Evolutionary conservation across 31 red algal genomes (phyloP).

Genomic region (Endocladia muricata): DNA sequence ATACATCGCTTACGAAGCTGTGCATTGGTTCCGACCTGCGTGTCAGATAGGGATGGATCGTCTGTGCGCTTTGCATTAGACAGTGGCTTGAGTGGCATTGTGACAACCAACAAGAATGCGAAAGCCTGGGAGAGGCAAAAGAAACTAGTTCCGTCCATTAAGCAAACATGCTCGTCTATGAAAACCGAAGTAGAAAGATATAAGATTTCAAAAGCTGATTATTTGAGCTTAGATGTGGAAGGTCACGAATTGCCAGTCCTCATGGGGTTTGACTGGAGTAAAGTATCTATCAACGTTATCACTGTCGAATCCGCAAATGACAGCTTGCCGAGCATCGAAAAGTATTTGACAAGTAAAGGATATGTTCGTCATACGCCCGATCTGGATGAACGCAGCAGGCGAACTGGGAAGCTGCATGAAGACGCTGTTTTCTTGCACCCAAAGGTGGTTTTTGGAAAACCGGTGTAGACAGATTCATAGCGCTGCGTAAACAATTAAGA

Average conservation of each 20-base stretch:
- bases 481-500: too few species aligned
- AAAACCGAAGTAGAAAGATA: constrained; percentile 7
- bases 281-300: constrained; percentile 48
- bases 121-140: neutral
- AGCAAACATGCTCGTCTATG: constrained; percentile 32
- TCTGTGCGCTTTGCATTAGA: constrained; percentile 35
- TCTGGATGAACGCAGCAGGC: neutral
- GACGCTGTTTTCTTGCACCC: constrained; percentile 16
- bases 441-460: constrained; percentile 5
- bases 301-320: constrained; percentile 2
- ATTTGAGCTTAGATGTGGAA: constrained; percentile 61
- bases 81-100: constrained; percentile 44
- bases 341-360: constrained; percentile 31
- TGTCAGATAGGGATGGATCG: constrained; percentile 24
- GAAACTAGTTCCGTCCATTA: neutral
- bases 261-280: constrained; percentile 48
- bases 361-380: constrained; percentile 29
- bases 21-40: constrained; percentile 62
- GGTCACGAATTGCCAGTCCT: constrained; percentile 60
- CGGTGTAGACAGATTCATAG: neutral
- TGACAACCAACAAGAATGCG: constrained; percentile 49
- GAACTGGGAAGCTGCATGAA: neutral
- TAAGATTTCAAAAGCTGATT: constrained; percentile 43
- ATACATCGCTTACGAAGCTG: constrained; percentile 42
- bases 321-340: constrained; percentile 1